Conservation (phyloP, 1,284 basidiomycete genomes). For the Mycena sp. region DNA sequence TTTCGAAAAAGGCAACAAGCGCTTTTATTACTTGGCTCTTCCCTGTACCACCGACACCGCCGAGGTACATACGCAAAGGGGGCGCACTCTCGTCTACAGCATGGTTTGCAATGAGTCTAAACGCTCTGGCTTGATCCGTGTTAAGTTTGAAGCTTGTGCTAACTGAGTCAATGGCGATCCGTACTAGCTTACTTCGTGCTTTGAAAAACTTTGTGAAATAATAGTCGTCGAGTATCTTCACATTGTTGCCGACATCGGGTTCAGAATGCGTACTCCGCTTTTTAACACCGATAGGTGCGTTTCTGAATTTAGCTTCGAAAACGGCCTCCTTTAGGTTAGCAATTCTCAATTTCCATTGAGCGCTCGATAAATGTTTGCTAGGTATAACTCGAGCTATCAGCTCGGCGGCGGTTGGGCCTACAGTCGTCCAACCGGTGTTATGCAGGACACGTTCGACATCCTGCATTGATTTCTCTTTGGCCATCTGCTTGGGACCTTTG, state of each 20-base stretch:
- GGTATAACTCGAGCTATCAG: too few species aligned
- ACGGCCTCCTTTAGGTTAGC: too few species aligned
- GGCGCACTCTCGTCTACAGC: neutral
- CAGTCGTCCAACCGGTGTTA: too few species aligned
- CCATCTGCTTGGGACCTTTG: too few species aligned
- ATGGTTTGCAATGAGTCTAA: neutral
- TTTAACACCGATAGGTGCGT: too few species aligned
- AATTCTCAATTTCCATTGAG: too few species aligned
- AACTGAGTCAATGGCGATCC: neutral
- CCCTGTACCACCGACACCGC: constrained; percentile 54
- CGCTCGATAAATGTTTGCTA: too few species aligned
- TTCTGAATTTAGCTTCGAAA: too few species aligned
- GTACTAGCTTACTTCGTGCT: neutral
- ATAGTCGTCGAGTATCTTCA: neutral
- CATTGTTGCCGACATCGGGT: neutral
- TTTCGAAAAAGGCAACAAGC: constrained; percentile 44
- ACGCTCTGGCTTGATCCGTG: neutral
- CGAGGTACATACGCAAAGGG: constrained; percentile 47
- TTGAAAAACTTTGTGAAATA: neutral
- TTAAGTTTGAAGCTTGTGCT: neutral
- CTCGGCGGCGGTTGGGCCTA: too few species aligned
- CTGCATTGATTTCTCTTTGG: too few species aligned
- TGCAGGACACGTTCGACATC: too few species aligned
- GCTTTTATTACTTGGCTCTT: constrained; percentile 56
- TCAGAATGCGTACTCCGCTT: too few species aligned